Evolutionary conservation across 2,329 filamentous ascomycete genomes (phyloP), one percentile per base, ranked within the genome.

Genomic region (Talaromyces marneffei): DNA sequence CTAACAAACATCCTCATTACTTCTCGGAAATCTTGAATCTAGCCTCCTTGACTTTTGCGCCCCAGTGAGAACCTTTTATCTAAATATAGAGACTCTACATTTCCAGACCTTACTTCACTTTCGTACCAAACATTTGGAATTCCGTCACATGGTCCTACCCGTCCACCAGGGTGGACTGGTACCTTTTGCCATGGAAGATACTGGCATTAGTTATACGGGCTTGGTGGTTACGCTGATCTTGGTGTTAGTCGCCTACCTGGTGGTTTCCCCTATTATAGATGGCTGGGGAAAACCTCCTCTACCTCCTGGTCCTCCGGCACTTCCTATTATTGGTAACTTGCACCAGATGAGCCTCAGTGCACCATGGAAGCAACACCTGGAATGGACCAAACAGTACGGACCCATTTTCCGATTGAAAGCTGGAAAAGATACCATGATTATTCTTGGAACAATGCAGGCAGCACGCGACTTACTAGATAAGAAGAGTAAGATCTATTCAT

Each of bases 381-480:
- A 66, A 14, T 42, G 60, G 60, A n/a, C 14, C 42, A 52, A 61
- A 31, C 29, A 50, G 9, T 61, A 57, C 20, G 54, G 54, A 8
- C 54, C 54, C 2, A 58, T 61, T 8, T 48, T 58, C 10, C n/a
- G 39, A 25, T 20, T 48, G 25, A 39, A 48, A 9, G 27, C 18
- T 14, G 59, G 50, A 12, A 25, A 67, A 0, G 59, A 65, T n/a
- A 72, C 73, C 44, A 59, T 74, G 14, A 46, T 61, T 48, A 14
- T 35, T n/a, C 27, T 61, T 14, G 39, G 25, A 9, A 23, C 20
- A 4, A 12, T n/a, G 12, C 33, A 67, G 70, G 62, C 39, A 7
- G 72, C 73, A 4, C 68, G 70, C 44, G 75, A 77, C 37, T 67
- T 79, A 10, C 69, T 76, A n/a, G 76, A 77, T 23, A 74, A 73